Percentiles rank a stretch among this genome's conserved stretches.
Evolutionary conservation across 2,329 filamentous ascomycete genomes (phyloP).

Genomic region (Cercospora sojina): DNA sequence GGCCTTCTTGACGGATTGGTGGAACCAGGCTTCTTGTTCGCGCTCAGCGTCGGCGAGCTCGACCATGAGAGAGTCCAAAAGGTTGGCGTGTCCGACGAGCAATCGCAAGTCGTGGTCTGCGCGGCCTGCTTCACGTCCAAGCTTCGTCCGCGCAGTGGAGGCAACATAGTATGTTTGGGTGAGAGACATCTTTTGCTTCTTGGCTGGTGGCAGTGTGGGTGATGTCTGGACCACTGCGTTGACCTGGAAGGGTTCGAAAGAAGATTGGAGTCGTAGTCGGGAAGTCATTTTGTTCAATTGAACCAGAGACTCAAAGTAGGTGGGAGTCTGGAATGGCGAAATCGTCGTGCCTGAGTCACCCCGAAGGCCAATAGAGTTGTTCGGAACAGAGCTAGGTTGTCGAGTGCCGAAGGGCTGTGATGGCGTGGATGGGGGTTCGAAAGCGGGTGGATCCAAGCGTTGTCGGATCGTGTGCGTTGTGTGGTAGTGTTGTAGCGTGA

Average conservation of each 20-base stretch:
- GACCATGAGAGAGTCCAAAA: constrained; percentile 91
- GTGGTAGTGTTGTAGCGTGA: constrained; percentile 10
- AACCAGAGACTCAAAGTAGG: constrained; percentile 24
- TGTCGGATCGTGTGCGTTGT: constrained; percentile 7
- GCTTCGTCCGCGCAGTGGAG: constrained; percentile 94
- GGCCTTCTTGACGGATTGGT: constrained; percentile 83
- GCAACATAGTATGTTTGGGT: constrained; percentile 98
- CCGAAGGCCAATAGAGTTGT: constrained; percentile 22
- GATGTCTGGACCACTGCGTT: constrained; percentile 47
- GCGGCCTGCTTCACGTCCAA: constrained; percentile 84
- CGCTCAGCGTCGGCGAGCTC: constrained; percentile 89
- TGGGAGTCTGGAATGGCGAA: constrained; percentile 25
- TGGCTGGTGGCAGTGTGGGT: constrained; percentile 45
- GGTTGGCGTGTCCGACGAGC: constrained; percentile 96
- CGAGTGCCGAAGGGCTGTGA: constrained; percentile 20
- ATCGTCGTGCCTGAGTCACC: constrained; percentile 29
- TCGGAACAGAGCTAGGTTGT: constrained; percentile 20
- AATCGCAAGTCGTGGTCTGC: constrained; percentile 92
- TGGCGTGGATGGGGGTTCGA: not conserved
- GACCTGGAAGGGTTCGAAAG: constrained; percentile 48
- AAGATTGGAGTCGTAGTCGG: constrained; percentile 49
- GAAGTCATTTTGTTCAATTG: constrained; percentile 47
- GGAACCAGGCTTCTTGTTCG: constrained; percentile 97
- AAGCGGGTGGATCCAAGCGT: not conserved
- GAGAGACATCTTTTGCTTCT: constrained; percentile 89